Percentiles rank a stretch among this genome's conserved stretches.
Evolutionary conservation across 208 protist genomes (phyloP).

Genomic region (Wallacemonas sp.): DNA sequence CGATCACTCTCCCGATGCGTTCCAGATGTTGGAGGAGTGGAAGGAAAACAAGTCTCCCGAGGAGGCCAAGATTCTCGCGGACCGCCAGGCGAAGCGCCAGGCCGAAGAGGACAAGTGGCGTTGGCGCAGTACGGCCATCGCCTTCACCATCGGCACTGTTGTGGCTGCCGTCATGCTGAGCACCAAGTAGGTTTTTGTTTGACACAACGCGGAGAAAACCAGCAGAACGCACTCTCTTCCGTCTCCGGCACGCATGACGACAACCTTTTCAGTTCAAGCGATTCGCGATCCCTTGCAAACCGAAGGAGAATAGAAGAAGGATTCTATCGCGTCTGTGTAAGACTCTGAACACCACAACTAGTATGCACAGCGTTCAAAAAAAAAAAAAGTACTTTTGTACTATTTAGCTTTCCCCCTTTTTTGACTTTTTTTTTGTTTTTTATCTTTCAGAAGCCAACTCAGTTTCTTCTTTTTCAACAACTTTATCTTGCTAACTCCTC

Average conservation of each 20-base stretch:
- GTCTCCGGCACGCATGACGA: too few species aligned
- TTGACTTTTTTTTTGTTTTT: too few species aligned
- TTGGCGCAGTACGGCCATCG: slow-evolving; percentile 38
- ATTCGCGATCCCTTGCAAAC: too few species aligned
- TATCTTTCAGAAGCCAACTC: too few species aligned
- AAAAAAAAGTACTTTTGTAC: neutral
- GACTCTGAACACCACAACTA: too few species aligned
- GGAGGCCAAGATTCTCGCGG: slow-evolving; percentile 2
- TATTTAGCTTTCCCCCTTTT: too few species aligned
- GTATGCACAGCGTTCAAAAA: too few species aligned
- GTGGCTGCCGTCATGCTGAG: slow-evolving; percentile 20
- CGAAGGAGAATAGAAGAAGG: too few species aligned
- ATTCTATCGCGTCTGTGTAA: too few species aligned
- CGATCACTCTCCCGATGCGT: slow-evolving; percentile 25
- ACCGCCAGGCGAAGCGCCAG: slow-evolving; percentile 15
- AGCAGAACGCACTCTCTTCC: too few species aligned
- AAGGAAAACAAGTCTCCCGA: slow-evolving; percentile 20
- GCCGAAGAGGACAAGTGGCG: slow-evolving; percentile 33
- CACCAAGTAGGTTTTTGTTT: neutral
- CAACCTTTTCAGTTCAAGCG: too few species aligned
- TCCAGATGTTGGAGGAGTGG: slow-evolving; percentile 34
- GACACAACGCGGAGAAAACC: too few species aligned
- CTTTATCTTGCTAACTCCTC: slow-evolving; percentile 6
- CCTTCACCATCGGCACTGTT: slow-evolving; percentile 20
- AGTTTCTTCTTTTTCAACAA: slow-evolving; percentile 1